A percentile compares a stretch with the other conserved stretches of the same genome.
phyloP scores from a whole-genome alignment of 2,329 filamentous ascomycete genomes.

The Fusarium virguliforme region DNA sequence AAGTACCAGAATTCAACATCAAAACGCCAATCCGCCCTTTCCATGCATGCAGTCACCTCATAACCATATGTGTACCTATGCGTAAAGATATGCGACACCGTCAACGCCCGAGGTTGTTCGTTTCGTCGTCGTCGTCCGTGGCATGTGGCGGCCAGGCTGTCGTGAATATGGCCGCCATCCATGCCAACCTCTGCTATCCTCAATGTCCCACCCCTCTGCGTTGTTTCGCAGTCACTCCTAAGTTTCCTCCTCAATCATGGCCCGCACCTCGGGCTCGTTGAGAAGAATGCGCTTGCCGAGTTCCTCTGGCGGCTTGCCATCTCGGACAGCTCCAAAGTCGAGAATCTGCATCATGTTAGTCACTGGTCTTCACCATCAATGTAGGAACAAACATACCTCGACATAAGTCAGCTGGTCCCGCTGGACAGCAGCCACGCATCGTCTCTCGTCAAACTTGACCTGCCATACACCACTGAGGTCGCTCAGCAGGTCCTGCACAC shows the following conservation, averaged over 20 bases:
- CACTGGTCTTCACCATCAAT: not conserved
- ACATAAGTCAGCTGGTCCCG: constrained; percentile 94
- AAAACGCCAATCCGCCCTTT: constrained; percentile 47
- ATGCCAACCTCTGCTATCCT: constrained; percentile 13
- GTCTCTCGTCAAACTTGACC: constrained; percentile 95
- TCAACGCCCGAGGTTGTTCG: constrained; percentile 44
- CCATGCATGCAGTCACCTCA: constrained; percentile 47
- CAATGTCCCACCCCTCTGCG: not conserved
- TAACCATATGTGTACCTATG: constrained; percentile 44
- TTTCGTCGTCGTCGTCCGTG: constrained; percentile 37
- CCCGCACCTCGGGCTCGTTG: constrained; percentile 70
- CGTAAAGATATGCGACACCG: constrained; percentile 43
- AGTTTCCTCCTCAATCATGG: constrained; percentile 65
- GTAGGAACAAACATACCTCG: constrained; percentile 77
- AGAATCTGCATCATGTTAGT: constrained; percentile 77
- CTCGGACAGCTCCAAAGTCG: constrained; percentile 94
- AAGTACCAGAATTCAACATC: constrained; percentile 43
- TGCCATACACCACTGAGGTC: constrained; percentile 99
- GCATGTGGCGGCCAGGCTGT: constrained; percentile 20
- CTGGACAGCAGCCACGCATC: constrained; percentile 97
- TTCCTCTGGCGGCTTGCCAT: constrained; percentile 84
- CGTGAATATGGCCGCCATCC: constrained; percentile 35
- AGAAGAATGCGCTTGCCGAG: constrained; percentile 85
- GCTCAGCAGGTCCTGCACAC: constrained; percentile 91
- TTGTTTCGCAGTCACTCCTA: constrained; percentile 33